A percentile compares a stretch with the other conserved stretches of the same genome.
Conservation (phyloP, 768 basidiomycete genomes). For the Pleurotus eryngii region DNA sequence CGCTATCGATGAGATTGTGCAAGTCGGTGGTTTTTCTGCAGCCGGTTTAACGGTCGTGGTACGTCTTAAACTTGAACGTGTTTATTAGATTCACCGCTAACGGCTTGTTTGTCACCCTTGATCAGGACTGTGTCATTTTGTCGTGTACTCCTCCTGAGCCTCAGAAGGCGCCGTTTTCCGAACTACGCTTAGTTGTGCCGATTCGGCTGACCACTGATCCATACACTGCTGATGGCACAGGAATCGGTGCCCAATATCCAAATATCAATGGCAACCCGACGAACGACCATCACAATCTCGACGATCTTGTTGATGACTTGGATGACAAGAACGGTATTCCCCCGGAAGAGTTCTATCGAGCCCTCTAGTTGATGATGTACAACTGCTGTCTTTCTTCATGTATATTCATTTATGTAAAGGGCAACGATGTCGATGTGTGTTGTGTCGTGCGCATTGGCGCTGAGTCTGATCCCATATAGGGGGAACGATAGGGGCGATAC, state of each 20-base stretch:
- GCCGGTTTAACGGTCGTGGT: slow-evolving; percentile 66
- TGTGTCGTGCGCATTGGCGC: too few species aligned
- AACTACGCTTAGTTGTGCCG: slow-evolving; percentile 61
- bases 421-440: too few species aligned
- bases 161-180: slow-evolving; percentile 50
- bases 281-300: slow-evolving; percentile 17
- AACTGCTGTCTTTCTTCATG: background rate
- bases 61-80: background rate
- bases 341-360: background rate
- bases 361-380: background rate
- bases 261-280: slow-evolving; percentile 34
- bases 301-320: slow-evolving; percentile 14
- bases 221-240: slow-evolving; percentile 42
- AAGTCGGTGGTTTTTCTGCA: slow-evolving; percentile 61
- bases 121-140: slow-evolving; percentile 68
- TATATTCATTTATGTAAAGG: background rate
- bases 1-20: slow-evolving; percentile 41
- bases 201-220: slow-evolving; percentile 62
- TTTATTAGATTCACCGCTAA: background rate
- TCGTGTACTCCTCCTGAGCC: slow-evolving; percentile 58
- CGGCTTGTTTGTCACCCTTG: slow-evolving; percentile 34
- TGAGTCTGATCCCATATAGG: too few species aligned
- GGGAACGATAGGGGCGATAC: too few species aligned
- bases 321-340: slow-evolving; percentile 5
- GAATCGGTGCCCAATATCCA: slow-evolving; percentile 18